Base-by-base conservation (phyloP, 2,329 filamentous ascomycete species). In the Pseudopithomyces chartarum region DNA sequence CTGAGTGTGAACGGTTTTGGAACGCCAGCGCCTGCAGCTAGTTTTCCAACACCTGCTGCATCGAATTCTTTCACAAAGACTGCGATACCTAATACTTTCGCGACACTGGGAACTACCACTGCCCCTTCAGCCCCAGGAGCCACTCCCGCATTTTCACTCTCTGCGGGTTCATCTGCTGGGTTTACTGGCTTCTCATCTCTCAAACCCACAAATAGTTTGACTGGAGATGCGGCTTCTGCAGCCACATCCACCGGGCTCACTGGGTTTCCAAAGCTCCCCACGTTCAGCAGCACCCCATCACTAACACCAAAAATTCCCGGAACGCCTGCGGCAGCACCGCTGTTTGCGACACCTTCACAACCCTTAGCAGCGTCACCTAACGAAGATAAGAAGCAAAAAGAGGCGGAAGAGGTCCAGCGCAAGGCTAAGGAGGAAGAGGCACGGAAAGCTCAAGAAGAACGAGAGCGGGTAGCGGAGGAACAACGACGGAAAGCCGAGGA, bases 401-500 rank as follows among this genome's bases (percentile, higher is more conserved):
- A 26, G 20, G 19, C n/a, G 13, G 40, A 60, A 42, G 47, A 59
- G 46, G 50, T 29, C 2, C 47, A 45, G 51, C 56, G 49, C 5
- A 51, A 36, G 39, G 53, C 52, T 15, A 42, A 57, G 38, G 53
- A 52, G 34, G 48, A 55, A 38, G 29, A 33, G 23, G 44, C 46
- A 42, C 38, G 38, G 19, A 52, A 52, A 34, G 53, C 55, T 5
- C 58, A 61, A 33, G 55, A 38, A 33, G 48, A 51, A 26, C 48
- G 19, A 19, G 44, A 49, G 45, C 36, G 29, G 12, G 38, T 46
- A 23, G 54, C 56, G 8, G 56, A 60, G 26, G 55, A 59, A n/a
- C 55, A 65, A 51, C 6, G 36, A 51, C 12, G 48, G 38, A 38
- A 55, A 55, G 13, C 54, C 59, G 13, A 59, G 52, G 63, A 48